Base-by-base conservation (phyloP, 2,329 filamentous ascomycete species). In the Aphanocladium album region DNA sequence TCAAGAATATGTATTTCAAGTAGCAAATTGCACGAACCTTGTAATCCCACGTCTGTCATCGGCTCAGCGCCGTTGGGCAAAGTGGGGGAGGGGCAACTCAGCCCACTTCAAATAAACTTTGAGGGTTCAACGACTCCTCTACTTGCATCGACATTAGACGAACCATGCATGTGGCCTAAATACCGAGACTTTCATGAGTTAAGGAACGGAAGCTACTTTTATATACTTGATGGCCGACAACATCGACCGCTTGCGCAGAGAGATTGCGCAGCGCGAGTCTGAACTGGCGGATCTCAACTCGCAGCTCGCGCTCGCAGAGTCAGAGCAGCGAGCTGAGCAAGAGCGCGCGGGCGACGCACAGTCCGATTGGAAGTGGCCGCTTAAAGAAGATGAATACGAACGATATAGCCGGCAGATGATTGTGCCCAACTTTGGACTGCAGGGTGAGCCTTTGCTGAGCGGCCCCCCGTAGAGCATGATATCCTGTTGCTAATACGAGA, bases 321-420 rank as follows among this genome's bases (percentile, higher is more conserved):
- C 70, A 1, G 62, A 68, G 25, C 53, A 66, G 12, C 56, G 62
- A 39, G 35, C 25, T 6, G 54, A 37, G 16, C 37, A 50, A 14
- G 46, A n/a, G n/a, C n/a, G 65, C n/a, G 56, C 62, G 21, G 45
- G 52, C 12, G 51, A 61, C 16, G 54, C 60, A 1, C 39, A 53
- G 17, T 27, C 61, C 17, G 52, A 27, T 0, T 78, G 76, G 75
- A 83, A 77, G 64, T 93, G 90, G 88, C 90, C 90, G 0, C 78
- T 96, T 2, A 73, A 76, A 4, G 76, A 80, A 17, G 83, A 89
- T 5, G 92, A 97, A 67, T 96, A 96, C 72, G 85, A 85, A 65
- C 83, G 93, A 63, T 98, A 98, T 76, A 92, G 91, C 8, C 82
- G 93, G 43, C 93, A 97, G 75, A 87, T 98, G 78, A 93, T 98